These are phyloP conservation scores for Pichia thaimueangensis DNA, from an alignment of 805 yeast genomes.

Conservation along the genomic window DNA sequence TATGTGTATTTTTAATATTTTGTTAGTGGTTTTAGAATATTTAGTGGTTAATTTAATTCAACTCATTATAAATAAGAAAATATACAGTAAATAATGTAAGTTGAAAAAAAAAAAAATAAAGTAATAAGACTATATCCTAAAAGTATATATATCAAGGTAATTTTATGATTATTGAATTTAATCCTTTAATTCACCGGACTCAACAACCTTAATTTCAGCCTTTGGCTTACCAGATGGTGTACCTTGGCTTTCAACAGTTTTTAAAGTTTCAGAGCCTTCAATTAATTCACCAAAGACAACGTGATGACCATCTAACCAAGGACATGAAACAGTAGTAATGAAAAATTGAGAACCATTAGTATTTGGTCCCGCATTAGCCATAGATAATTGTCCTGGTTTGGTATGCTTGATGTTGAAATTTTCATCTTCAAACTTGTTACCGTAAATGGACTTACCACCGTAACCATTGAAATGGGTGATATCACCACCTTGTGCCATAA, in stretches of 20 bases:
- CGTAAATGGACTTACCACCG: conserved; percentile 88
- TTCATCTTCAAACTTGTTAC: conserved; percentile 53
- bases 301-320: conserved; percentile 76
- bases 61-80: no score
- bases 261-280: conserved; percentile 63
- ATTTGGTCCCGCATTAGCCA: conserved; percentile 93
- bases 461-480: conserved; percentile 81
- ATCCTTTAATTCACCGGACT: conserved; percentile 50
- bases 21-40: no score
- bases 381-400: conserved; percentile 75
- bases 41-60: no score
- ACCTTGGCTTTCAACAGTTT: conserved; percentile 73
- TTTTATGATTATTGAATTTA: neutral
- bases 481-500: conserved; percentile 96
- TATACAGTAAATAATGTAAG: no score
- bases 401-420: conserved; percentile 69
- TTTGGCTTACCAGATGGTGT: conserved; percentile 45
- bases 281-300: conserved; percentile 73
- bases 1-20: no score
- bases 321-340: conserved; percentile 72
- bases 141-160: neutral
- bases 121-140: neutral
- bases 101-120: neutral
- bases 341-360: conserved; percentile 90
- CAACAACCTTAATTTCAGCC: conserved; percentile 47